Evolutionary conservation across 2,329 filamentous ascomycete genomes (phyloP).

Genomic region (Cordyceps cicadae): DNA sequence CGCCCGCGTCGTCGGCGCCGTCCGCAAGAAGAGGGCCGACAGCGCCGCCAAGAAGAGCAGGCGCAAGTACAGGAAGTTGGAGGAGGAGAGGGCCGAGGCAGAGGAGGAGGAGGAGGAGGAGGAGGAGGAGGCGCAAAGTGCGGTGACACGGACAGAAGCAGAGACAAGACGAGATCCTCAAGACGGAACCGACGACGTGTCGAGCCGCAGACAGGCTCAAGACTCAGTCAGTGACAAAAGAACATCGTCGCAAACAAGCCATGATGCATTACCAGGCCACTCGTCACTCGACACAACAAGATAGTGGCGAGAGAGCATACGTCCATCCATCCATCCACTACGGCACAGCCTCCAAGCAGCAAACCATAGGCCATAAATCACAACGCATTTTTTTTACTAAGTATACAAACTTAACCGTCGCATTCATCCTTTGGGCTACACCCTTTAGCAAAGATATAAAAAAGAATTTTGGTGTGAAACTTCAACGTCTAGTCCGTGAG

Average conservation of each 20-base stretch:
- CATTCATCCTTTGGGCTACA: constrained; percentile 25
- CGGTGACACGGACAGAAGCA: background rate
- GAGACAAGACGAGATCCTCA: too few species aligned
- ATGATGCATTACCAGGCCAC: background rate
- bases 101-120: background rate
- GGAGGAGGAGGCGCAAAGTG: too few species aligned
- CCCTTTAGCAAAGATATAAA: constrained; percentile 27
- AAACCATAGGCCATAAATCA: constrained; percentile 12
- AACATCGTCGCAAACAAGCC: background rate
- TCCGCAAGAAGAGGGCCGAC: constrained; percentile 60
- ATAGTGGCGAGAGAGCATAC: background rate
- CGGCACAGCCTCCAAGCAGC: too few species aligned
- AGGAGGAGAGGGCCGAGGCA: constrained; percentile 34
- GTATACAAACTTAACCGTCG: constrained; percentile 14
- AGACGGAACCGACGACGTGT: background rate
- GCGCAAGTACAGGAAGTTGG: constrained; percentile 64
- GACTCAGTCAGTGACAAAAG: too few species aligned
- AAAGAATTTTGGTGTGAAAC: constrained; percentile 49
- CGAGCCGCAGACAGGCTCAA: background rate
- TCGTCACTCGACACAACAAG: background rate
- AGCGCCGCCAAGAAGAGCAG: constrained; percentile 75
- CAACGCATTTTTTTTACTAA: constrained; percentile 19
- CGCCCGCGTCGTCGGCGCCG: constrained; percentile 53
- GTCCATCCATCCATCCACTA: too few species aligned
- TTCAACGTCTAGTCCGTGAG: constrained; percentile 44